Evolutionary conservation across 257 asterid species (phyloP).

Genomic region (Apocynum venetum): DNA sequence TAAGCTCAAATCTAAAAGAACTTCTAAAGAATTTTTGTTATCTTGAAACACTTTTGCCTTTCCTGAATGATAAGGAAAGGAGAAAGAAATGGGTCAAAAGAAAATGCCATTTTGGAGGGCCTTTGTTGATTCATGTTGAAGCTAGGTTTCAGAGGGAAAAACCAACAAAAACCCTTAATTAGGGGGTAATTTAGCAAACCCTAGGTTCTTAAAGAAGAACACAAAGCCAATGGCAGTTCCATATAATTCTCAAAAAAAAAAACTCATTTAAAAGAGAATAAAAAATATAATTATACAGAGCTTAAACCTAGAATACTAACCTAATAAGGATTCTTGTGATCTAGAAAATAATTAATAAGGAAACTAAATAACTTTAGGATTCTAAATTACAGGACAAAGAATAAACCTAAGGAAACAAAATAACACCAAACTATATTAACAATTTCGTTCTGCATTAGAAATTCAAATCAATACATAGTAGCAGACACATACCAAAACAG

Average conservation of each 20-base stretch:
- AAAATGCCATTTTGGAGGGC: neutral
- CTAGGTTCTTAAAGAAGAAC: too few species aligned
- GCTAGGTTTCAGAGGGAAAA: neutral
- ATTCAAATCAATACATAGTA: neutral
- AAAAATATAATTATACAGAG: neutral
- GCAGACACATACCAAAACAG: conserved; percentile 66
- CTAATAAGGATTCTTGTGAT: neutral
- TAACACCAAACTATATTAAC: too few species aligned
- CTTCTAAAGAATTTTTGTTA: too few species aligned
- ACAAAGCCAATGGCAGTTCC: neutral
- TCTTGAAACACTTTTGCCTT: neutral
- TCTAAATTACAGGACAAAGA: too few species aligned
- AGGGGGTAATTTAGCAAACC: neutral
- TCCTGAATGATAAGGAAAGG: too few species aligned
- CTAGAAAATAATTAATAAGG: neutral
- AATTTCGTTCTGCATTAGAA: neutral
- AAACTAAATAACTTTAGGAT: too few species aligned
- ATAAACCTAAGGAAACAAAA: too few species aligned
- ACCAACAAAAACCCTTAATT: neutral
- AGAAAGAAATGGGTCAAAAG: neutral
- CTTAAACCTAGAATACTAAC: neutral
- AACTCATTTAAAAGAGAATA: neutral
- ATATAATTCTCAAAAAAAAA: too few species aligned
- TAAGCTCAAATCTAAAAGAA: too few species aligned
- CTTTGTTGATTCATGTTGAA: neutral